Evolutionary conservation across 1,284 basidiomycete species (phyloP).

Genomic region (Vanrija sp.): DNA sequence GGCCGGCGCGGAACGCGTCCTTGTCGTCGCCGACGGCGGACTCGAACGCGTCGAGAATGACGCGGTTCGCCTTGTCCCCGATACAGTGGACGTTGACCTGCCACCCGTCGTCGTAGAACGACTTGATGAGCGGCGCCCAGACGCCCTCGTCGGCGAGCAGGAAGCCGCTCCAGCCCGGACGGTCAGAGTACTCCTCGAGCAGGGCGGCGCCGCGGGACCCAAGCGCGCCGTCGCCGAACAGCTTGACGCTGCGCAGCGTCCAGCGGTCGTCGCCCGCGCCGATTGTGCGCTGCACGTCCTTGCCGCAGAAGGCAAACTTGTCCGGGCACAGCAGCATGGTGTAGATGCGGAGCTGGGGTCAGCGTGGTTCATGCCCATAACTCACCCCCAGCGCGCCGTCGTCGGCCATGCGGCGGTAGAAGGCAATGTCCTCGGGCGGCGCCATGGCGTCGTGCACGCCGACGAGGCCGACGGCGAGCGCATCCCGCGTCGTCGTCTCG

Average conservation of each 20-base stretch:
- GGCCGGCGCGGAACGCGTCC: constrained; percentile 37
- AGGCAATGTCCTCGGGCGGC: constrained; percentile 56
- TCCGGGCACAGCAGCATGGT: constrained; percentile 60
- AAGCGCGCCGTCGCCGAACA: constrained; percentile 74
- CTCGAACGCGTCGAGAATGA: constrained; percentile 76
- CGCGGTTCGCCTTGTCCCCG: constrained; percentile 80
- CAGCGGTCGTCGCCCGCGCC: constrained; percentile 55
- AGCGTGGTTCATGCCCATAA: constrained; percentile 1
- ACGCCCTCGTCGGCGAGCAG: constrained; percentile 59
- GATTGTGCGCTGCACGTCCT: constrained; percentile 54
- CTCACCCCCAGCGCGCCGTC: constrained; percentile 62
- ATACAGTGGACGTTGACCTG: constrained; percentile 74
- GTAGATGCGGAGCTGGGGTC: constrained; percentile 64
- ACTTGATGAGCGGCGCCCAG: constrained; percentile 57
- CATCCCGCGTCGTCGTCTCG: constrained; percentile 62
- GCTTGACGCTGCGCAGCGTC: constrained; percentile 72
- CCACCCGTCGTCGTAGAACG: constrained; percentile 62
- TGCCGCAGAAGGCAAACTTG: constrained; percentile 63
- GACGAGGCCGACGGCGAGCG: constrained; percentile 69
- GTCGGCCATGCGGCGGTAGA: constrained; percentile 67
- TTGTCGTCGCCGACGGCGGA: constrained; percentile 53
- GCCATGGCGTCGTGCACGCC: constrained; percentile 76
- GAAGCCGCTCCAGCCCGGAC: constrained; percentile 64
- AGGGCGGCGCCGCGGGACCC: constrained; percentile 89
- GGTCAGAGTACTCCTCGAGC: constrained; percentile 76